phyloP scores from a whole-genome alignment of 495 filamentous ascomycete species.

The Penicillium verhagenii region DNA sequence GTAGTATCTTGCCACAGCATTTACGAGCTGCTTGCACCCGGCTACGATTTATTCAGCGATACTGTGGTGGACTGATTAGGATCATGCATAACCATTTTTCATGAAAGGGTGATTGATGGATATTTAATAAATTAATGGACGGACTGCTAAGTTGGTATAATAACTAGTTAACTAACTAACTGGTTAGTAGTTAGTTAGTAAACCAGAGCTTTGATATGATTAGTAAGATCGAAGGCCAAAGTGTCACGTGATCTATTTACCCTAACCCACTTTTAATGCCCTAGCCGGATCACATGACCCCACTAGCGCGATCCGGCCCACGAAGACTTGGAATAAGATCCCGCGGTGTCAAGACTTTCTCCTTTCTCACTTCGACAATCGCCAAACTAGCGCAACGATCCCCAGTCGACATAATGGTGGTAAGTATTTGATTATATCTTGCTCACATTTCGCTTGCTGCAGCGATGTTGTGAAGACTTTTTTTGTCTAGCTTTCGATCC shows the following conservation, averaged over 20 bases:
- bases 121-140: too few species aligned
- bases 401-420: constrained; percentile 53
- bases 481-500: constrained; percentile 33
- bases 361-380: constrained; percentile 38
- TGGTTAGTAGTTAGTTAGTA: too few species aligned
- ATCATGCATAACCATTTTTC: neutral
- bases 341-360: constrained; percentile 13
- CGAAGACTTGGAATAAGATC: constrained; percentile 32
- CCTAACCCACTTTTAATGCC: constrained; percentile 2
- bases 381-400: constrained; percentile 44
- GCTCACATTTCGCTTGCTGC: constrained; percentile 34
- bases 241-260: constrained; percentile 1
- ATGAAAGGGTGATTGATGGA: too few species aligned
- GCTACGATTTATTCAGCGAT: neutral
- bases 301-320: constrained; percentile 39
- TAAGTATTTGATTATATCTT: constrained; percentile 43
- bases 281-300: constrained; percentile 31
- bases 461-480: constrained; percentile 38
- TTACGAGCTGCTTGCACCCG: neutral
- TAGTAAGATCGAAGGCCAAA: neutral
- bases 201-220: neutral
- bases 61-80: neutral
- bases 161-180: too few species aligned
- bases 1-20: neutral
- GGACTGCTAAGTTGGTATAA: too few species aligned